phyloP scores from a whole-genome alignment of 140 eudicot genomes.

The Cichorium intybus region DNA sequence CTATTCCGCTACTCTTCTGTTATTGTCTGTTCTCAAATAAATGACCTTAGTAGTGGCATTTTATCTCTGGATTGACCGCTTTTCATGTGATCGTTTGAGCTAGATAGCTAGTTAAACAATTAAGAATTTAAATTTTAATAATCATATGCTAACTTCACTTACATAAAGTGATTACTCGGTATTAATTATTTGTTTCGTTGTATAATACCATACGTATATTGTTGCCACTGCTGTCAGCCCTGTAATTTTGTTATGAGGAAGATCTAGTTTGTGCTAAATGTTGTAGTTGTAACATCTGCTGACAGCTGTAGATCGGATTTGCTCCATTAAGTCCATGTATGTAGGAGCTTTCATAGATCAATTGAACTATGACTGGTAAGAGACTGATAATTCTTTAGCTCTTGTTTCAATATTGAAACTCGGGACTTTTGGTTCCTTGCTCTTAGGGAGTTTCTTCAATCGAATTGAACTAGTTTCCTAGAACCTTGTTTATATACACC shows the following conservation, averaged over 20 bases:
- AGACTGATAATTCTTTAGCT: not conserved
- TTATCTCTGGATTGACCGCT: not conserved
- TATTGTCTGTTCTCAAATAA: constrained; percentile 25
- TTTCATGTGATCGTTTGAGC: not conserved
- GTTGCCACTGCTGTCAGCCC: not conserved
- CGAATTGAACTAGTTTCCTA: not conserved
- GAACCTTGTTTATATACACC: not conserved
- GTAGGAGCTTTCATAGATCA: constrained; percentile 9
- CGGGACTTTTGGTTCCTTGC: not conserved
- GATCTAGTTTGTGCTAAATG: constrained; percentile 1
- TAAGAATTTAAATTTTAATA: not conserved
- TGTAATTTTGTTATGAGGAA: constrained; percentile 3
- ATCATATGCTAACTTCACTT: not conserved
- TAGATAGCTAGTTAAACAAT: not conserved
- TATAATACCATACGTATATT: not conserved
- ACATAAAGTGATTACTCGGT: not conserved
- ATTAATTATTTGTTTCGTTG: not conserved
- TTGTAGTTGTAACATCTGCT: constrained; percentile 7
- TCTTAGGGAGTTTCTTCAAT: not conserved
- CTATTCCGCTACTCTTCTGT: constrained; percentile 96
- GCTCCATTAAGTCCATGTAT: constrained; percentile 1
- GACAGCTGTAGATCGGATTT: constrained; percentile 7
- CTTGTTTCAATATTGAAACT: not conserved
- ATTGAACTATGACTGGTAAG: not conserved
- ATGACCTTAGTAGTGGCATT: not conserved